Evolutionary conservation across 768 basidiomycete species (phyloP), one percentile per base, ranked within the genome.

Genomic region (Pleurotus salmoneostramineus): DNA sequence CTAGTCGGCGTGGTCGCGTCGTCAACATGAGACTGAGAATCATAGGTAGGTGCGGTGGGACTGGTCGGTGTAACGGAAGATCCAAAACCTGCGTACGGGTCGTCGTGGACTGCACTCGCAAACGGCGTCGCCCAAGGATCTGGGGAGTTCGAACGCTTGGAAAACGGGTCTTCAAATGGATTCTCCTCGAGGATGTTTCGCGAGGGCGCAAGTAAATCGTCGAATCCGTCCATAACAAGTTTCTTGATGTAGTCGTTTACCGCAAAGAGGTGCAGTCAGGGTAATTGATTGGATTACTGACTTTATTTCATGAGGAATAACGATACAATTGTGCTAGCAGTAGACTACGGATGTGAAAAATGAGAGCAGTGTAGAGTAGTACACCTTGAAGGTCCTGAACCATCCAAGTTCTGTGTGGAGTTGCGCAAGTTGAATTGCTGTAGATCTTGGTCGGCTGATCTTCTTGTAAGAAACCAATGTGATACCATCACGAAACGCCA

Each of bases 51-150:
- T 36, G n/a, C 14, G 8, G 36, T 31, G 27, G 51, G 14, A 6
- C 36, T 40, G 11, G 58, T 48, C 2, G 63, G 60, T 14, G 57
- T 61, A 31, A 63, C 63, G 17, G 64, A 62, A 56, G 56, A 40
- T 27, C 58, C 43, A 5, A 56, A 60, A 17, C 62, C 56, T 40
- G 31, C 32, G 35, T 49, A 56, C 59, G 49, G 31, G 37, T 42
- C 44, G 45, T 34, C 56, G 31, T 56, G 56, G 31, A 34, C 52
- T 10, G 65, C 66, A 46, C 66, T 66, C 44, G 76, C 76, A 60
- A 78, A 84, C 40, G 83, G 85, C 58, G 79, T 81, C 3, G 86
- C 74, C 89, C 89, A 92, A 62, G 89, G 89, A 69, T 91, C 89
- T 44, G 88, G 86, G 15, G 89, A 89, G 62, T 71, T 67, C 17